Conservation (phyloP, 371 early-diverging fungal species). For the Rhizopus sp. region DNA sequence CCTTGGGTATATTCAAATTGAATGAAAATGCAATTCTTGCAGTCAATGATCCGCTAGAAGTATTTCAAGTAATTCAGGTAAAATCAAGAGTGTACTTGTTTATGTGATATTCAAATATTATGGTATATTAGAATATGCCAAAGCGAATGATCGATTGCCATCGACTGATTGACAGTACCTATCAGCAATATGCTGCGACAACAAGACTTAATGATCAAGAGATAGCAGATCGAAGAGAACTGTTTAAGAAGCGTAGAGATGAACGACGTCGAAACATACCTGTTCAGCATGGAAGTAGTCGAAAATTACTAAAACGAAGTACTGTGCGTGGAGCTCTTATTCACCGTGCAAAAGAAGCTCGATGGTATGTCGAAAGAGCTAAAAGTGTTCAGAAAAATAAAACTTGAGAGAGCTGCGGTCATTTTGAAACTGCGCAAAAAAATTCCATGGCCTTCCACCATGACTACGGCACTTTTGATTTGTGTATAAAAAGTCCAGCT, state of each 20-base stretch:
- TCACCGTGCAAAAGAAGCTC: slow-evolving; percentile 46
- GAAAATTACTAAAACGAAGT: slow-evolving; percentile 31
- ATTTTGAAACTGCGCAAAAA: slow-evolving; percentile 2
- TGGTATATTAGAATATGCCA: slow-evolving; percentile 59
- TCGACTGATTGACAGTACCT: slow-evolving; percentile 66
- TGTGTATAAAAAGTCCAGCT: neutral
- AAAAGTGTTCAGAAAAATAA: slow-evolving; percentile 35
- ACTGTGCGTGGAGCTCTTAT: slow-evolving; percentile 45
- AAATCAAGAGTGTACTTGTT: neutral
- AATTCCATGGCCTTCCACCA: slow-evolving; percentile 23
- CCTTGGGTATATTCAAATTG: slow-evolving; percentile 75
- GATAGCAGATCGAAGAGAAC: slow-evolving; percentile 51
- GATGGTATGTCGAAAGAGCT: slow-evolving; percentile 46
- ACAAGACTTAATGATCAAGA: slow-evolving; percentile 60
- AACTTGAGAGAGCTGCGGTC: neutral
- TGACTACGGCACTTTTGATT: neutral
- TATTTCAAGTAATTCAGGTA: slow-evolving; percentile 69
- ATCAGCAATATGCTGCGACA: slow-evolving; percentile 52
- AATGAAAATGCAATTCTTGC: slow-evolving; percentile 68
- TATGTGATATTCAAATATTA: slow-evolving; percentile 4
- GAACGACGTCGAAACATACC: slow-evolving; percentile 43
- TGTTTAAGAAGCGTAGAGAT: slow-evolving; percentile 49
- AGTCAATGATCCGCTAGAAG: slow-evolving; percentile 69
- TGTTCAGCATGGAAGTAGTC: slow-evolving; percentile 17
- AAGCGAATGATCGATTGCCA: slow-evolving; percentile 77